Percentiles rank a stretch among this genome's conserved stretches.
phyloP scores from a whole-genome alignment of 305 asterid species.

The Fraxinus angustifolia region DNA sequence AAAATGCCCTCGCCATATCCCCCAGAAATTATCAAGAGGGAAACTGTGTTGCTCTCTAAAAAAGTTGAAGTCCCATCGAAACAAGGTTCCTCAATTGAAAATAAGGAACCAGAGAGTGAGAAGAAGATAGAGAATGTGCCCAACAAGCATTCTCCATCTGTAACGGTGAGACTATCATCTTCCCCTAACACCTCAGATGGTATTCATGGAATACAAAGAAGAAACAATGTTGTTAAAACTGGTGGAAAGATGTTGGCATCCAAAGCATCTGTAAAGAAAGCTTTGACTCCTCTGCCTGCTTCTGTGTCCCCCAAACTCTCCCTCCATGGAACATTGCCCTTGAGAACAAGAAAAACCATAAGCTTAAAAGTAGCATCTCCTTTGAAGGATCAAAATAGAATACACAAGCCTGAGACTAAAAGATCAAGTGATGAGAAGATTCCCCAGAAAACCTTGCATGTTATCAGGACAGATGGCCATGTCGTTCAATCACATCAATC shows the following conservation, averaged over 20 bases:
- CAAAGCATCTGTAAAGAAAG: conserved; percentile 39
- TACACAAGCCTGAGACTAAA: conserved; percentile 23
- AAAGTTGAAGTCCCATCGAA: conserved; percentile 31
- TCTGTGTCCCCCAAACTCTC: conserved; percentile 26
- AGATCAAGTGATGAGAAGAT: conserved; percentile 37
- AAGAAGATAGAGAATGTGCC: conserved; percentile 27
- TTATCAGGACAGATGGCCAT: conserved; percentile 29
- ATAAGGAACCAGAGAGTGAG: conserved; percentile 28
- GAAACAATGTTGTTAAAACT: conserved; percentile 18
- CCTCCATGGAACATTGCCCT: conserved; percentile 21
- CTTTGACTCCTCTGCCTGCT: conserved; percentile 9
- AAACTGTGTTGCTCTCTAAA: conserved; percentile 34
- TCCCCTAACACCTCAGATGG: conserved; percentile 33
- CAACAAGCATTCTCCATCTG: conserved; percentile 22
- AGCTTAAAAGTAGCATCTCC: conserved; percentile 38
- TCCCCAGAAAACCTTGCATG: conserved; percentile 63
- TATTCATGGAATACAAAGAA: conserved; percentile 29
- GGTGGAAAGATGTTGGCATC: conserved; percentile 22
- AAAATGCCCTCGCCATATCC: conserved; percentile 35
- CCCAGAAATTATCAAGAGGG: conserved; percentile 59
- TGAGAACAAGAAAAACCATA: conserved; percentile 33
- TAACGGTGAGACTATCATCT: conserved; percentile 28
- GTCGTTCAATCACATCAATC: conserved; percentile 29
- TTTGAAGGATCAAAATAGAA: conserved; percentile 32
- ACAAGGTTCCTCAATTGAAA: neutral